A percentile compares a stretch with the other conserved stretches of the same genome.
Evolutionary conservation across 371 early-diverging fungal species (phyloP).

Genomic region (Mucor indicus): DNA sequence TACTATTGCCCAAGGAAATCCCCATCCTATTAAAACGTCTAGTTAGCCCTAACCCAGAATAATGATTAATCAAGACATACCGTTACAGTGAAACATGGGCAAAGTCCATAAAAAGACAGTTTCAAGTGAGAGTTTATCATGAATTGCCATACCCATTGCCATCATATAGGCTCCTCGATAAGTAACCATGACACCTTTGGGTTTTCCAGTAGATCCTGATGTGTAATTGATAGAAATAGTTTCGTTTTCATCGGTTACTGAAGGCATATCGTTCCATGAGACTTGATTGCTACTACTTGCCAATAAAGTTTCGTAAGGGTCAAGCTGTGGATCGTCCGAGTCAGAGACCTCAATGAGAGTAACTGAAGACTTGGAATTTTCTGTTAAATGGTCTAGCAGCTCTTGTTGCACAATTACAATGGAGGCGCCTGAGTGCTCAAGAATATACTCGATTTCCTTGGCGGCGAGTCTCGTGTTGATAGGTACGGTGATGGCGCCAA

Average conservation of each 20-base stretch:
- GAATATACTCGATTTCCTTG: conserved; percentile 62
- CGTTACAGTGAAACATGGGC: conserved; percentile 71
- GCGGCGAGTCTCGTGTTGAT: conserved; percentile 62
- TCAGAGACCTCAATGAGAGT: conserved; percentile 23
- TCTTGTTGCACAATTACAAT: conserved; percentile 58
- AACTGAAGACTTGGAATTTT: not conserved
- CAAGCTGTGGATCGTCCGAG: conserved; percentile 15
- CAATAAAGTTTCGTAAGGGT: conserved; percentile 54
- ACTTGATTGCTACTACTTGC: conserved; percentile 8
- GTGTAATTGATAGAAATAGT: conserved; percentile 61
- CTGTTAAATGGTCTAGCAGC: conserved; percentile 15
- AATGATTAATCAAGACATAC: conserved; percentile 6
- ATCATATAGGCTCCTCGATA: conserved; percentile 54
- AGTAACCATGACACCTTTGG: conserved; percentile 52
- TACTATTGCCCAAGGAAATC: conserved; percentile 62
- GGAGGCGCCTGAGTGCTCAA: conserved; percentile 52
- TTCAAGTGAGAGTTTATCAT: conserved; percentile 41
- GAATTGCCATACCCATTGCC: conserved; percentile 49
- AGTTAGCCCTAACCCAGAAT: not conserved
- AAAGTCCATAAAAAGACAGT: conserved; percentile 60
- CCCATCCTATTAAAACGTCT: conserved; percentile 42
- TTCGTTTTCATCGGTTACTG: conserved; percentile 49
- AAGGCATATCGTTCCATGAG: conserved; percentile 50
- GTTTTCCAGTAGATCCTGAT: conserved; percentile 65
- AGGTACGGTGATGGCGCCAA: conserved; percentile 59